Percentiles rank a stretch among this genome's conserved stretches.
Evolutionary conservation across 768 basidiomycete genomes (phyloP).

Genomic region (Boletus sp.): DNA sequence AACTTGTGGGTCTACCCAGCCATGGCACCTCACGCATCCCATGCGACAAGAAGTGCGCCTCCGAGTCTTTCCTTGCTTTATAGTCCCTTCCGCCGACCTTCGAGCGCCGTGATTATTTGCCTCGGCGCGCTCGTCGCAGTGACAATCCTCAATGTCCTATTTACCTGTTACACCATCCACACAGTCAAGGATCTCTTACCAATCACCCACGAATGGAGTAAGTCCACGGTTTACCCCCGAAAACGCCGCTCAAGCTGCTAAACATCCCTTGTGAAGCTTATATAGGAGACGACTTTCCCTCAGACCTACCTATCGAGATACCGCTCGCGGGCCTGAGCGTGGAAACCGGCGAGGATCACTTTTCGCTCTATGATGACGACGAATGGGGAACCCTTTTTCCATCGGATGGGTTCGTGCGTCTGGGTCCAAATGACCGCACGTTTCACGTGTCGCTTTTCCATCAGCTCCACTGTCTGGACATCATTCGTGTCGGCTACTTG

Average conservation of each 20-base stretch:
- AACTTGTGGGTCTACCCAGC: not conserved
- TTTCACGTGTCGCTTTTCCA: slow-evolving; percentile 43
- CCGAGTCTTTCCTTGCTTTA: not conserved
- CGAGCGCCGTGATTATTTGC: slow-evolving; percentile 5
- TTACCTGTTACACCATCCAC: slow-evolving; percentile 18
- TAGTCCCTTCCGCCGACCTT: not conserved
- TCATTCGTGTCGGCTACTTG: slow-evolving; percentile 32
- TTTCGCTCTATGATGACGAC: slow-evolving; percentile 32
- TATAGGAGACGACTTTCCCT: slow-evolving; percentile 30
- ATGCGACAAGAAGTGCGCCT: not conserved
- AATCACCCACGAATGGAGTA: slow-evolving; percentile 23
- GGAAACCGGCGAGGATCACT: slow-evolving; percentile 23
- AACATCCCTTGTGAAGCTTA: slow-evolving; percentile 14
- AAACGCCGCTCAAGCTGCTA: not conserved
- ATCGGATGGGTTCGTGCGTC: slow-evolving; percentile 33
- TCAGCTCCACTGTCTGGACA: slow-evolving; percentile 46
- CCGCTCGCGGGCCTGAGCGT: slow-evolving; percentile 29
- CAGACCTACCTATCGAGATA: slow-evolving; percentile 30
- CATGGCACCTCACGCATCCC: slow-evolving; percentile 3
- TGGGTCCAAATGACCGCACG: slow-evolving; percentile 33
- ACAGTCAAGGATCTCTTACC: slow-evolving; percentile 14
- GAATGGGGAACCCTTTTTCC: slow-evolving; percentile 36
- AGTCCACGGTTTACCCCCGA: not conserved
- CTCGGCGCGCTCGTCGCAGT: slow-evolving; percentile 20
- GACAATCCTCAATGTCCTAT: slow-evolving; percentile 22